phyloP scores from a whole-genome alignment of 1,139 yeast genomes.

The Sugiyamaella japonica region DNA sequence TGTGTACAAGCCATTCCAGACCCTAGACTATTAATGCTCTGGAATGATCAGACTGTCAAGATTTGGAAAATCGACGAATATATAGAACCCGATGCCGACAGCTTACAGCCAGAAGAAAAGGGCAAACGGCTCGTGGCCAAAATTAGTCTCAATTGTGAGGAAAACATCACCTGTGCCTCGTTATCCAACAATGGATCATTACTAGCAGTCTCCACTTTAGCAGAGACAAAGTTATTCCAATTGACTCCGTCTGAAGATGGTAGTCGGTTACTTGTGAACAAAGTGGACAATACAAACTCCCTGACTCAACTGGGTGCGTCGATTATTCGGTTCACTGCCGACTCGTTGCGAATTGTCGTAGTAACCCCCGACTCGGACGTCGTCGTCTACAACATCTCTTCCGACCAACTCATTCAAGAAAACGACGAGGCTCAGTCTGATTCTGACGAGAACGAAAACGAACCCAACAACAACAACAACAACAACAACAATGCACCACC shows the following conservation, averaged over 20 bases:
- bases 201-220: constrained; percentile 69
- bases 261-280: constrained; percentile 16
- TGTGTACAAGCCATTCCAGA: constrained; percentile 54
- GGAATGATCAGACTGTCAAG: constrained; percentile 82
- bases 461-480: constrained; percentile 38
- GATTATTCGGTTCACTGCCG: constrained; percentile 43
- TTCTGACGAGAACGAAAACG: constrained; percentile 46
- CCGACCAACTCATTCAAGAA: constrained; percentile 25
- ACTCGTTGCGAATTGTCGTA: constrained; percentile 52
- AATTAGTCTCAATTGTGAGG: constrained; percentile 70
- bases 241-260: constrained; percentile 41
- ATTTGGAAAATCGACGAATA: constrained; percentile 64
- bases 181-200: constrained; percentile 64
- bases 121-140: constrained; percentile 60
- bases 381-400: constrained; percentile 47
- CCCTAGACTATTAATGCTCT: constrained; percentile 60
- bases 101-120: constrained; percentile 34
- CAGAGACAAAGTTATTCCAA: constrained; percentile 67
- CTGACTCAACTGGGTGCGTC: constrained; percentile 59
- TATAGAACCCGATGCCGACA: constrained; percentile 34
- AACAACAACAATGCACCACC: constrained; percentile 32
- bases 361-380: constrained; percentile 69
- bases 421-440: constrained; percentile 36
- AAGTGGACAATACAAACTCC: constrained; percentile 32
- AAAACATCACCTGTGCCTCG: constrained; percentile 71